Evolutionary conservation across 768 basidiomycete genomes (phyloP).

Genomic region (Vishniacozyma victoriae): DNA sequence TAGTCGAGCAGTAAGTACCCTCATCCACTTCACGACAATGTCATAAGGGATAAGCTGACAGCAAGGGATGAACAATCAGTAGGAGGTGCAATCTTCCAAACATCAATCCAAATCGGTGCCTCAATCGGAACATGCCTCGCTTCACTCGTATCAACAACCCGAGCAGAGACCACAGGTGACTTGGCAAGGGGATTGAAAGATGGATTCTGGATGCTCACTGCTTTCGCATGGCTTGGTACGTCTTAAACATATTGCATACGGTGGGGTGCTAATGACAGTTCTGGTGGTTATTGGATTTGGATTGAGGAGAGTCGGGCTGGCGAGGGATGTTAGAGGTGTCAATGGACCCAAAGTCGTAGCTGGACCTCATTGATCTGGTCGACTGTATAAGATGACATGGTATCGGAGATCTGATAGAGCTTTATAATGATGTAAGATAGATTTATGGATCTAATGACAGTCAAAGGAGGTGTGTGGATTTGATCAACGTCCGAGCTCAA

Average conservation of each 20-base stretch:
- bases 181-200: slow-evolving; percentile 10
- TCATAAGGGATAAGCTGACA: not conserved
- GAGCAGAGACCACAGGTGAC: slow-evolving; percentile 3
- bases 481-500: no score
- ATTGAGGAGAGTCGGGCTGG: slow-evolving; percentile 14
- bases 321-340: slow-evolving; percentile 26
- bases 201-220: slow-evolving; percentile 20
- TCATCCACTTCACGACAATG: not conserved
- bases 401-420: no score
- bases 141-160: slow-evolving; percentile 8
- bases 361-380: no score
- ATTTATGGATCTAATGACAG: no score
- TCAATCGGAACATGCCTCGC: slow-evolving; percentile 21
- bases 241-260: not conserved
- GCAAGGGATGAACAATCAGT: slow-evolving; percentile 22
- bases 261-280: not conserved
- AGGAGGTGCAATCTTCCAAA: slow-evolving; percentile 27
- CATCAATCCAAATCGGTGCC: slow-evolving; percentile 14
- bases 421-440: no score
- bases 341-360: no score
- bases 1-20: slow-evolving; percentile 25
- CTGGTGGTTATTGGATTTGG: slow-evolving; percentile 6
- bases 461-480: no score
- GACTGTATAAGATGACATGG: no score
- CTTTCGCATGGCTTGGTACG: slow-evolving; percentile 16